These are phyloP conservation scores for Penicillium digitatum DNA, from an alignment of 2,329 filamentous ascomycete genomes.

Conservation along the genomic window DNA sequence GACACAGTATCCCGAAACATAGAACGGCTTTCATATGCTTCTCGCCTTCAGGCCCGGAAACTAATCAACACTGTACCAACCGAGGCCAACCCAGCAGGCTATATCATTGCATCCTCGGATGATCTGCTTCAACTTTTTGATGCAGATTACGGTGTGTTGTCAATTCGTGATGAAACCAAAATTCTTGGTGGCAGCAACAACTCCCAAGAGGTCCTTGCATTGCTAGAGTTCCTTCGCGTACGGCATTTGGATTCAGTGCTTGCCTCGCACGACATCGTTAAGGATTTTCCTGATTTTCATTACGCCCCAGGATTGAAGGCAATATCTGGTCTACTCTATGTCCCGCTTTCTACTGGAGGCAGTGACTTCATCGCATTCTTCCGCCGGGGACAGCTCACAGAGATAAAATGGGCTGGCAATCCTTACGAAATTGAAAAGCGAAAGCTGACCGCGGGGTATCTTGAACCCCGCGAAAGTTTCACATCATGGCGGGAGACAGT, in stretches of 20 bases:
- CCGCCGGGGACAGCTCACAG: conserved; percentile 69
- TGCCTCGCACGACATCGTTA: conserved; percentile 68
- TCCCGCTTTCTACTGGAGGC: conserved; percentile 72
- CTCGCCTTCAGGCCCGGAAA: conserved; percentile 77
- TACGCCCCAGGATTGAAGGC: conserved; percentile 75
- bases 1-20: conserved; percentile 85
- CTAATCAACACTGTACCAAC: conserved; percentile 83
- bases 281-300: conserved; percentile 75
- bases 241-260: conserved; percentile 70
- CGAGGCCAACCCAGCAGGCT: conserved; percentile 76
- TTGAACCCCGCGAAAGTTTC: conserved; percentile 79
- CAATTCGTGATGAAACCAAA: conserved; percentile 84
- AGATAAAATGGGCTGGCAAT: conserved; percentile 74
- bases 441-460: conserved; percentile 69
- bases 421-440: conserved; percentile 60
- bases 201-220: conserved; percentile 75
- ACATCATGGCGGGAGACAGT: conserved; percentile 77
- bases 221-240: conserved; percentile 80
- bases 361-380: conserved; percentile 89
- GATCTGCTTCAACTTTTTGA: conserved; percentile 80
- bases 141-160: conserved; percentile 80
- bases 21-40: conserved; percentile 80
- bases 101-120: conserved; percentile 85
- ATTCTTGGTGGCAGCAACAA: conserved; percentile 71
- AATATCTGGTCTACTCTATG: conserved; percentile 74